These are phyloP conservation scores for Camellia lanceoleosa DNA, from an alignment of 148 eudicot species.

Conservation along the genomic window DNA sequence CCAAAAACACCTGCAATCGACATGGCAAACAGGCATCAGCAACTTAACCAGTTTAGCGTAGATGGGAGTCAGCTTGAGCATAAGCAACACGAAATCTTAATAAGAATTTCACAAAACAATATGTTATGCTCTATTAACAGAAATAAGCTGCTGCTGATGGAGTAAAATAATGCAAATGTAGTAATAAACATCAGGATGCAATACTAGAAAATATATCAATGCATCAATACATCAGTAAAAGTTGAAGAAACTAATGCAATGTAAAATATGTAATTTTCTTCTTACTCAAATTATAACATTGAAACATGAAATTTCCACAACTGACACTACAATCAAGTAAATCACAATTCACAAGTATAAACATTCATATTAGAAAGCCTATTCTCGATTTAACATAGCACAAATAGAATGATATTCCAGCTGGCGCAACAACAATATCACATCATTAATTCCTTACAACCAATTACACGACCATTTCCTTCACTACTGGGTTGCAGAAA, in stretches of 20 bases:
- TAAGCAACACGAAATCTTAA: neutral
- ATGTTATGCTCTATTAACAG: too few relatives aligned
- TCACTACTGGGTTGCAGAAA: neutral
- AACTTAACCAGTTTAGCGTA: neutral
- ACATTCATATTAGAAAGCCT: neutral
- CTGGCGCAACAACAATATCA: neutral
- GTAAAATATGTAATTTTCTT: neutral
- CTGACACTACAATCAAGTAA: neutral
- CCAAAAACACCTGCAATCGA: constrained; percentile 19
- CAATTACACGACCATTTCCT: neutral
- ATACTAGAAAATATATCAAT: neutral
- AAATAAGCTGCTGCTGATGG: neutral
- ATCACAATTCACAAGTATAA: neutral
- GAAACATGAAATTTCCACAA: neutral
- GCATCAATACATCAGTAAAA: neutral
- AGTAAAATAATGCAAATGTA: neutral
- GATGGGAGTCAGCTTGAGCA: neutral
- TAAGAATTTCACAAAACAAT: too few relatives aligned
- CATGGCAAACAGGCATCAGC: neutral
- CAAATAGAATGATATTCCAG: too few relatives aligned
- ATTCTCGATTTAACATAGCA: too few relatives aligned
- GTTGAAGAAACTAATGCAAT: neutral
- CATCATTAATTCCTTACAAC: neutral
- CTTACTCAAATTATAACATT: neutral
- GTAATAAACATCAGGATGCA: constrained; percentile 6